Percentiles rank a stretch among this genome's conserved stretches.
phyloP scores from a whole-genome alignment of 2,329 filamentous ascomycete species.

The Phialophora verrucosa region DNA sequence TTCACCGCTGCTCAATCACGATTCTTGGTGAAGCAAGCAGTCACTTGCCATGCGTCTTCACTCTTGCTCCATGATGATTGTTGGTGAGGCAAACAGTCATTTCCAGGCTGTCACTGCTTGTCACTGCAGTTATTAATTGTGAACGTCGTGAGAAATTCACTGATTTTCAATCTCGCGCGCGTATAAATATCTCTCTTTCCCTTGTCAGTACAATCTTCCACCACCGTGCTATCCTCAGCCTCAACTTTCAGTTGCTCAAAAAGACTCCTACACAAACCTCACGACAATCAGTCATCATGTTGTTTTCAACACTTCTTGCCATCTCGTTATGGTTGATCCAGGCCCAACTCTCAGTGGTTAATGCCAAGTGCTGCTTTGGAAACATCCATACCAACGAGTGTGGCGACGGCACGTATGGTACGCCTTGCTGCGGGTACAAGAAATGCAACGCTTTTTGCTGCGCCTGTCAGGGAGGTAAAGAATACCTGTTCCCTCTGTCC shows the following conservation, averaged over 20 bases:
- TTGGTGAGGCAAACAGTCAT: background rate
- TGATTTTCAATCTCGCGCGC: background rate
- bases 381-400: background rate
- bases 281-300: background rate
- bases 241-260: background rate
- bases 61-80: background rate
- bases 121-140: background rate
- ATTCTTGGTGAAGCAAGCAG: background rate
- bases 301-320: slow-evolving; percentile 2
- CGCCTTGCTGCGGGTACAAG: slow-evolving; percentile 21
- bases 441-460: slow-evolving; percentile 20
- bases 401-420: slow-evolving; percentile 2
- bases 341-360: background rate
- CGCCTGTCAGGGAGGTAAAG: slow-evolving; percentile 11
- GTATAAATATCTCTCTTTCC: background rate
- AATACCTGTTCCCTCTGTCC: background rate
- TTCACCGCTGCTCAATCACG: background rate
- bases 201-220: background rate
- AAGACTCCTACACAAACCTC: background rate
- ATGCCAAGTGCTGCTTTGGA: slow-evolving; percentile 9
- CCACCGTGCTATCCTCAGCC: background rate
- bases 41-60: background rate
- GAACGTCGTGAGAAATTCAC: background rate
- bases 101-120: background rate
- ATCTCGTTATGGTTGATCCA: background rate